Evolutionary conservation across 2,329 filamentous ascomycete genomes (phyloP).

Genomic region (Trichoderma atroviride): DNA sequence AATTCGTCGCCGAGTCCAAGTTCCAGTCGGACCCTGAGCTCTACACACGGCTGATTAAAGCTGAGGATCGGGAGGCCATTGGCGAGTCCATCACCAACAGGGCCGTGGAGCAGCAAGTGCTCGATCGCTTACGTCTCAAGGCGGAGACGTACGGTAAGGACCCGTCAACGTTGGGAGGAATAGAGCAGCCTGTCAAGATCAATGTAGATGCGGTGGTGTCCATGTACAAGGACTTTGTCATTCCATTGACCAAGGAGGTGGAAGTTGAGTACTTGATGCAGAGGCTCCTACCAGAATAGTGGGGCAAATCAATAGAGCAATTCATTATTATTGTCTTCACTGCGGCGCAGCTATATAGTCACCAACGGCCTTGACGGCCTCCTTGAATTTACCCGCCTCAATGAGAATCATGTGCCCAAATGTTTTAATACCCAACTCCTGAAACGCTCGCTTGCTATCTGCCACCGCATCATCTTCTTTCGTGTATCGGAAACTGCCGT

Average conservation of each 20-base stretch:
- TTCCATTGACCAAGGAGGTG: constrained; percentile 95
- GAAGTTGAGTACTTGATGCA: constrained; percentile 99
- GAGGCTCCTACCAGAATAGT: constrained; percentile 59
- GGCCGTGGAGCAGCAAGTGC: constrained; percentile 86
- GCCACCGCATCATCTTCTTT: constrained; percentile 79
- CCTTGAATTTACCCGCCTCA: constrained; percentile 74
- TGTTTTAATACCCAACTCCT: constrained; percentile 86
- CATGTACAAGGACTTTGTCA: constrained; percentile 92
- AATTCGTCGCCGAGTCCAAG: constrained; percentile 97
- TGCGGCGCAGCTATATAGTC: constrained; percentile 68
- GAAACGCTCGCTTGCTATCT: constrained; percentile 92
- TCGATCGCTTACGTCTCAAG: constrained; percentile 85
- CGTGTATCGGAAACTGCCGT: constrained; percentile 74
- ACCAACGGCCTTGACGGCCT: constrained; percentile 72
- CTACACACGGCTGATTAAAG: constrained; percentile 82
- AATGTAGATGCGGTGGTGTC: constrained; percentile 86
- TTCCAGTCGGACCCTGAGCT: constrained; percentile 80
- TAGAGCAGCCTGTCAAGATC: constrained; percentile 72
- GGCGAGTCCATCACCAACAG: constrained; percentile 88
- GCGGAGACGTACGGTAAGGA: constrained; percentile 92
- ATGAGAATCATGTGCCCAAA: constrained; percentile 85
- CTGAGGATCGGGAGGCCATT: constrained; percentile 77
- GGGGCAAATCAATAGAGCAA: background rate
- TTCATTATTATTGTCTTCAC: constrained; percentile 35
- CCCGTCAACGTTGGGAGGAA: constrained; percentile 64